Conservation (phyloP, 495 filamentous ascomycete species). For the Acidiella bohemica region DNA sequence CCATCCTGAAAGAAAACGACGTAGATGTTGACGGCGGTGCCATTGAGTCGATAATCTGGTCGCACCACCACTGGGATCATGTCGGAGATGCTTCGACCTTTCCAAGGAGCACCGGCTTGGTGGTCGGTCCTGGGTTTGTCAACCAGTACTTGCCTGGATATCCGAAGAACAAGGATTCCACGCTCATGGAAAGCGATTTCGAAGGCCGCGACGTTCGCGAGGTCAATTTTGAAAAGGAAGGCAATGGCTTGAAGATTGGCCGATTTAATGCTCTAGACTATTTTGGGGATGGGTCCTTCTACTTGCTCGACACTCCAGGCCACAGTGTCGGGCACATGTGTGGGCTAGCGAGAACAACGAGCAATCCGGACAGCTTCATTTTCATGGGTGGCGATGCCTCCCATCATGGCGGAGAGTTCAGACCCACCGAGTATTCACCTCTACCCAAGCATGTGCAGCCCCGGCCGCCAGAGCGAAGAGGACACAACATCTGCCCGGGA, state of each 20-base stretch:
- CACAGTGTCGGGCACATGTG: constrained; percentile 46
- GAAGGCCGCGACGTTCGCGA: constrained; percentile 24
- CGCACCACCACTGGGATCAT: constrained; percentile 22
- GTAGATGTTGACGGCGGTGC: constrained; percentile 29
- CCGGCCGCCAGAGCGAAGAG: constrained; percentile 8
- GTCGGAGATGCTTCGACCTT: constrained; percentile 41
- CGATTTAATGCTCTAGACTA: constrained; percentile 28
- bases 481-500: constrained; percentile 27
- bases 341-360: constrained; percentile 40
- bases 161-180: constrained; percentile 32
- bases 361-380: constrained; percentile 35
- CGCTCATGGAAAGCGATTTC: constrained; percentile 22
- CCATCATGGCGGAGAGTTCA: constrained; percentile 41
- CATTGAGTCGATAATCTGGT: constrained; percentile 46
- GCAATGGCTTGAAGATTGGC: constrained; percentile 22
- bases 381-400: constrained; percentile 45
- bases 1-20: constrained; percentile 37
- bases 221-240: constrained; percentile 20
- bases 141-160: constrained; percentile 37
- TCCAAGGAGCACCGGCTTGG: constrained; percentile 34
- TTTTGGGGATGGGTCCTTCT: constrained; percentile 47
- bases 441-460: constrained; percentile 35
- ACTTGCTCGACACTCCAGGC: constrained; percentile 44
- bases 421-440: constrained; percentile 38
- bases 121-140: constrained; percentile 45